Conservation (phyloP, 1,284 basidiomycete genomes). For the Ustilago curta region DNA sequence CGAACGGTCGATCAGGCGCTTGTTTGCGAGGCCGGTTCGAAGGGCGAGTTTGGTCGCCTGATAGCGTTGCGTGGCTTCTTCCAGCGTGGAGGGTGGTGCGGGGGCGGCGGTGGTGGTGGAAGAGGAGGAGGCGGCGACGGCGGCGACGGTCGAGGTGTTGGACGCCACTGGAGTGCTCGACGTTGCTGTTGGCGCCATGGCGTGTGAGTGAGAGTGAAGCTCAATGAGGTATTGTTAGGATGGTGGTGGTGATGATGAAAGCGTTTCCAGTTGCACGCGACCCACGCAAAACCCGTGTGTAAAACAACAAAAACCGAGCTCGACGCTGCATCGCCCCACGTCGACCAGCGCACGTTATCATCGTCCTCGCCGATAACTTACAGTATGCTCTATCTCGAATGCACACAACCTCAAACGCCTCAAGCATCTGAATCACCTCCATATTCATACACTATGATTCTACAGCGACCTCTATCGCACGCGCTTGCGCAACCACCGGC, state of each 20-base stretch:
- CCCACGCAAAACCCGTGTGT: no score
- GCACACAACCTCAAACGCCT: not conserved
- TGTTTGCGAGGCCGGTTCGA: slow-evolving; percentile 55
- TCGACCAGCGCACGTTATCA: no score
- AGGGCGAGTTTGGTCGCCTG: slow-evolving; percentile 51
- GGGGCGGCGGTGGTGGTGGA: not conserved
- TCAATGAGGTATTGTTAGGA: not conserved
- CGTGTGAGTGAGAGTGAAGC: not conserved
- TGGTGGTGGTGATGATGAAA: no score
- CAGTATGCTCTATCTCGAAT: no score
- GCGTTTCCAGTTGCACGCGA: no score
- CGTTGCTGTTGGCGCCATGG: slow-evolving; percentile 43
- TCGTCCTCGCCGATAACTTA: no score
- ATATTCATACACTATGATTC: no score
- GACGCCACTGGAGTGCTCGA: not conserved
- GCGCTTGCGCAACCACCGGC: not conserved
- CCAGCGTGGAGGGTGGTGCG: slow-evolving; percentile 42
- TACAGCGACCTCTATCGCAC: no score
- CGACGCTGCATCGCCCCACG: no score
- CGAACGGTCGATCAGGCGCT: slow-evolving; percentile 60
- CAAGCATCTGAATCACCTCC: no score
- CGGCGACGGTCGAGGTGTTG: not conserved
- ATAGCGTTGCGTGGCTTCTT: slow-evolving; percentile 65
- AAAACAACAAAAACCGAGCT: no score
- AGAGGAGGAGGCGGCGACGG: not conserved